Base-by-base conservation (phyloP, 2,329 filamentous ascomycete species). In the Periconia sp. region DNA sequence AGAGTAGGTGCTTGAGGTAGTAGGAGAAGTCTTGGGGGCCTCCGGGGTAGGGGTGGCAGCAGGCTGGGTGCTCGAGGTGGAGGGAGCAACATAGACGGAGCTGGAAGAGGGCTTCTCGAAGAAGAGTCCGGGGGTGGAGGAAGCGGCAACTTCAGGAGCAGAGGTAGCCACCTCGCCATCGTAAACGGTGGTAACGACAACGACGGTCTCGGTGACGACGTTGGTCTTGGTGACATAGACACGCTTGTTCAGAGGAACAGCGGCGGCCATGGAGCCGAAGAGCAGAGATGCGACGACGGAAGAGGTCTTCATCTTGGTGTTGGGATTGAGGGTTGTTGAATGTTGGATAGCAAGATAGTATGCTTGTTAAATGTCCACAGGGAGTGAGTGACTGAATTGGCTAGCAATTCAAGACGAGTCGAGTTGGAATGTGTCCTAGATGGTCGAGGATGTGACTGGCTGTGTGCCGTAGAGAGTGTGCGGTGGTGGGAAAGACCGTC, bases 121-220 rank as follows among this genome's bases (percentile, higher is more conserved):
- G 47, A 56, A 54, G 32, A 43, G 43, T 16, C 52, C 53, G 13
- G 51, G 42, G 9, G 50, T 43, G 25, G 58, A 58, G 37, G 52
- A 40, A n/a, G 46, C 21, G n/a, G 42, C 42, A 12, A 38, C 23
- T n/a, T n/a, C n/a, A 9, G 46, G 23, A 15, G 41, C 33, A 4
- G 21, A 13, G 24, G 59, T 52, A 31, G 33, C 24, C 11, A 19
- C 32, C 17, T 61, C 49, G 47, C 57, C 58, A 21, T 61, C 63
- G 48, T 54, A 69, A 51, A 68, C 54, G 23, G 68, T 70, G 56
- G 64, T 66, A 54, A 61, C 68, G 54, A 65, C 46, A 24, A 66
- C 41, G 28, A 66, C 57, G 21, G 65, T 69, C 57, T 69, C 65
- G 23, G 59, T 42, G 33, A 65, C 57, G 16, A 62, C 22, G 50